Evolutionary conservation across 2,329 filamentous ascomycete species (phyloP).

Genomic region (Colletotrichum acutatum): DNA sequence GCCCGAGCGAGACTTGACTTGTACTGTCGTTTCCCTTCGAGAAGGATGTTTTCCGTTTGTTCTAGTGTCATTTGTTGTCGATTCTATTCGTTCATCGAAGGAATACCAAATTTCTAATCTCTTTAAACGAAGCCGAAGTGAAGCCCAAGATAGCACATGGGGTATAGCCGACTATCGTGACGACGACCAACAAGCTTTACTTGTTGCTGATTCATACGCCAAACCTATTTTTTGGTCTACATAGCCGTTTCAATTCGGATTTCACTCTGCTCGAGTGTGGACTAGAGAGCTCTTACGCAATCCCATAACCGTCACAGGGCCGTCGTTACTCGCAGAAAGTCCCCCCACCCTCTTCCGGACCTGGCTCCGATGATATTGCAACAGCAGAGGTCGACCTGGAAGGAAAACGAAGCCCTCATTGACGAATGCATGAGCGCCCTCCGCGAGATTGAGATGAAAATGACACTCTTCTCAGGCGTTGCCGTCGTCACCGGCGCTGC

Average conservation of each 20-base stretch:
- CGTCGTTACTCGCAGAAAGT: not conserved
- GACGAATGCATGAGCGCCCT: not conserved
- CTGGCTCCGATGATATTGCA: not conserved
- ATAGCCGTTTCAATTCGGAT: too few species aligned
- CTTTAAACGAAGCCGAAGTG: too few species aligned
- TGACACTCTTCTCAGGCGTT: conserved; percentile 44
- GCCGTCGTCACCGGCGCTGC: conserved; percentile 45
- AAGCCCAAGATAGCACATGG: not conserved
- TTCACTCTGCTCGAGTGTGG: not conserved
- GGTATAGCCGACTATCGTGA: not conserved
- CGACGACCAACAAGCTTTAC: not conserved
- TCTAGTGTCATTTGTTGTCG: not conserved
- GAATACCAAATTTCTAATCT: not conserved
- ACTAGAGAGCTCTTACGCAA: not conserved
- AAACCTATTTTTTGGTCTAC: not conserved
- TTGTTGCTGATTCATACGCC: not conserved
- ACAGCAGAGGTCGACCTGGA: not conserved
- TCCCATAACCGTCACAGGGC: not conserved
- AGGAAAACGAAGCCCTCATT: conserved; percentile 7
- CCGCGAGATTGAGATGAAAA: conserved; percentile 23
- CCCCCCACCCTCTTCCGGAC: not conserved
- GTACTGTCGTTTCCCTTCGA: not conserved
- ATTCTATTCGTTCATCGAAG: not conserved
- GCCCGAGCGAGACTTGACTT: conserved; percentile 13
- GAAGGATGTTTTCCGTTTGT: not conserved